Evolutionary conservation across 495 filamentous ascomycete genomes (phyloP).

Genomic region (Choiromyces venosus): DNA sequence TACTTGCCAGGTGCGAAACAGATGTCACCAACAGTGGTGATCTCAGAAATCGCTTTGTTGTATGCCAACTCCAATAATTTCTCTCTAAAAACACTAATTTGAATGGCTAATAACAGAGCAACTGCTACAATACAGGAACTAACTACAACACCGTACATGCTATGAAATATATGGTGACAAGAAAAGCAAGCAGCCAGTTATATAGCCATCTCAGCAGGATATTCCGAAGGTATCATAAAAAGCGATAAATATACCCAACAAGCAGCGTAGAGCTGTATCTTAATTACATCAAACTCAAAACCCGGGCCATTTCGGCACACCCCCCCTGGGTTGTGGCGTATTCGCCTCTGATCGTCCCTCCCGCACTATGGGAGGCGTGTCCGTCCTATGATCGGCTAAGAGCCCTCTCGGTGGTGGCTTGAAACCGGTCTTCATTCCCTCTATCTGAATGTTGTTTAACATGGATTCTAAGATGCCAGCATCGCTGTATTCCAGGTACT

Average conservation of each 20-base stretch:
- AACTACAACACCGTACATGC: background rate
- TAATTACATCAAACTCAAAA: background rate
- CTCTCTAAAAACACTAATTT: background rate
- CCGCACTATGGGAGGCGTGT: conserved; percentile 32
- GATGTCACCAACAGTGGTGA: background rate
- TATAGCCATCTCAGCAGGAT: background rate
- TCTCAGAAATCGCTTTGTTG: background rate
- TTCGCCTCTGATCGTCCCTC: conserved; percentile 32
- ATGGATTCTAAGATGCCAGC: conserved; percentile 73
- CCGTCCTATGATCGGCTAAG: conserved; percentile 22
- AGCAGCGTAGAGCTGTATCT: background rate
- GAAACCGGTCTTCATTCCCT: conserved; percentile 65
- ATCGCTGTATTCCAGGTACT: conserved; percentile 81
- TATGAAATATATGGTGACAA: background rate
- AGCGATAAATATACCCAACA: background rate
- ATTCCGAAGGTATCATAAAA: background rate
- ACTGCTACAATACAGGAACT: background rate
- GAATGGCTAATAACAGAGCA: background rate
- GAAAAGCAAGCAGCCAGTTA: background rate
- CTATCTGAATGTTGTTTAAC: conserved; percentile 73
- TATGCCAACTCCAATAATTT: background rate
- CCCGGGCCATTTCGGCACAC: conserved; percentile 17
- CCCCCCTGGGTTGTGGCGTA: conserved; percentile 26
- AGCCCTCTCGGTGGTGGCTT: conserved; percentile 54
- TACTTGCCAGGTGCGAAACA: background rate